Conservation (phyloP, 202 grass and related monocot species). For the Brachypodium distachyon region DNA sequence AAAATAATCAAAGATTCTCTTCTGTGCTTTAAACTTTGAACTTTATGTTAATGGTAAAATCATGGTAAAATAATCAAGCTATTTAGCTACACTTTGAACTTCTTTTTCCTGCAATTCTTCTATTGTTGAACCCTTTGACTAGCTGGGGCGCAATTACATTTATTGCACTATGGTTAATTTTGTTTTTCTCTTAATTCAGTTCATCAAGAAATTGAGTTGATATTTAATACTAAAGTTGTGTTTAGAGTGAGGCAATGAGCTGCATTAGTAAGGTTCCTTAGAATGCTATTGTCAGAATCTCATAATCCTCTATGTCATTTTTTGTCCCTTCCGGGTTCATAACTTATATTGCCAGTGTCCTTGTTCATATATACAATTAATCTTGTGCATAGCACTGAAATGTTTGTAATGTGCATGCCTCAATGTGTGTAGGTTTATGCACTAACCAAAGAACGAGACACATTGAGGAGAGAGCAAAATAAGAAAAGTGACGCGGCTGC, state of each 20-base stretch:
- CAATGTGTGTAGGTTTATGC: constrained; percentile 71
- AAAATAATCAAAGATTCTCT: background rate
- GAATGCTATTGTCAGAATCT: background rate
- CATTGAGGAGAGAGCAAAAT: constrained; percentile 94
- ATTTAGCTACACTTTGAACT: background rate
- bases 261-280: background rate
- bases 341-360: background rate
- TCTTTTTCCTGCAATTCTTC: background rate
- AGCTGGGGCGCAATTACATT: background rate
- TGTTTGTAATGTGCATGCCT: constrained; percentile 10
- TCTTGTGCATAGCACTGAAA: background rate
- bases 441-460: constrained; percentile 91
- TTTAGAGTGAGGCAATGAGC: background rate
- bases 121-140: background rate
- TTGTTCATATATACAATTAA: constrained; percentile 10
- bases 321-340: background rate
- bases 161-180: background rate
- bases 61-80: background rate
- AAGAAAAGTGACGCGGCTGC: constrained; percentile 92
- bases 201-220: background rate
- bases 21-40: constrained; percentile 16
- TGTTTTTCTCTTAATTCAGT: background rate
- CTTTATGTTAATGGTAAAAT: background rate
- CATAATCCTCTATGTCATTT: background rate
- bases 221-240: background rate